These are phyloP conservation scores for Holtermannia corniformis DNA, from an alignment of 768 basidiomycete genomes.

Conservation along the genomic window DNA sequence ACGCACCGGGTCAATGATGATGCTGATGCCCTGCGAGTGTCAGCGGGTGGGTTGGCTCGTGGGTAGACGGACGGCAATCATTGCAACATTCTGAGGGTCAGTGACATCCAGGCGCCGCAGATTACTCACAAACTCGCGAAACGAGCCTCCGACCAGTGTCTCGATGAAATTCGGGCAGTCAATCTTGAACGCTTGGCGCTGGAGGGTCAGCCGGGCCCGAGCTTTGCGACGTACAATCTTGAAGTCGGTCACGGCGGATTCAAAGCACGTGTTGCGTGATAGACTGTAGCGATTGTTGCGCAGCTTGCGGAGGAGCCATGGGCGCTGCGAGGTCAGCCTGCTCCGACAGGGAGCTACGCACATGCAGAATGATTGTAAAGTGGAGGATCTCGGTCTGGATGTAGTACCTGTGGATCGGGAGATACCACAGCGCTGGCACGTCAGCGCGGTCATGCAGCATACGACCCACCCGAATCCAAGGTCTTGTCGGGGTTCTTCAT, in stretches of 20 bases:
- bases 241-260: conserved; percentile 80
- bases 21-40: conserved; percentile 31
- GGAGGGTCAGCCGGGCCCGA: neutral
- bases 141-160: conserved; percentile 32
- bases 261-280: conserved; percentile 78
- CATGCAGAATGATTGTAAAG: conserved; percentile 40
- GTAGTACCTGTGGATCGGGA: conserved; percentile 78
- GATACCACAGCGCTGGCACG: conserved; percentile 30
- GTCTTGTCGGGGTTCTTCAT: conserved; percentile 64
- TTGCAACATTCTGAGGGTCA: conserved; percentile 30
- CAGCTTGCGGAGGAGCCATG: conserved; percentile 72
- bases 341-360: conserved; percentile 10
- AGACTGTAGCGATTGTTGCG: conserved; percentile 69
- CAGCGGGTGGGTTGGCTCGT: neutral
- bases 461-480: conserved; percentile 57
- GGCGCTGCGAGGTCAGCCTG: conserved; percentile 50
- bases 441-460: conserved; percentile 13
- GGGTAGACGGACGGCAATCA: conserved; percentile 23
- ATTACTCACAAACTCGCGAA: conserved; percentile 38
- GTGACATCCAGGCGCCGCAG: neutral
- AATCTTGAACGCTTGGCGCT: conserved; percentile 39
- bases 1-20: conserved; percentile 36
- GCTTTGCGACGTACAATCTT: conserved; percentile 45
- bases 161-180: conserved; percentile 36
- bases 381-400: conserved; percentile 68